Percentiles rank a stretch among this genome's conserved stretches.
Conservation (phyloP, 1,284 basidiomycete species). For the Phylloporus sp. region DNA sequence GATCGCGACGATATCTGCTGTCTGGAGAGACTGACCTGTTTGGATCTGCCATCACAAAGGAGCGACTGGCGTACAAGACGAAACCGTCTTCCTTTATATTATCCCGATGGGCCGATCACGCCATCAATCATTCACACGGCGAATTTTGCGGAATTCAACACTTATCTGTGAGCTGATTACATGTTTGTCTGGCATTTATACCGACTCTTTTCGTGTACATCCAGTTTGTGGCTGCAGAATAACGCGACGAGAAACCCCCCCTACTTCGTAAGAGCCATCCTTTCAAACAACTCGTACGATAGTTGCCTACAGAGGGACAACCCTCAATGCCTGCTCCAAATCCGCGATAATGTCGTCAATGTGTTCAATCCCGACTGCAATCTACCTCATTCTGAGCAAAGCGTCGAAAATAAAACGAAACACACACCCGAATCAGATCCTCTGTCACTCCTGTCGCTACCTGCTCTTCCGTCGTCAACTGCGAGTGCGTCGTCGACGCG, state of each 20-base stretch:
- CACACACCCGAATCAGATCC: constrained; percentile 78
- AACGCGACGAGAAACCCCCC: too few species aligned
- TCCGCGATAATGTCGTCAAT: constrained; percentile 86
- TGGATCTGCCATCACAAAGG: constrained; percentile 24
- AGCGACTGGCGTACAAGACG: neutral
- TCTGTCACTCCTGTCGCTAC: constrained; percentile 75
- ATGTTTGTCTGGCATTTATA: too few species aligned
- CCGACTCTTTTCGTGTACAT: too few species aligned
- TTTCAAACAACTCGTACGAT: too few species aligned
- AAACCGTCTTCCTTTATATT: constrained; percentile 2
- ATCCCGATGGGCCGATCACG: constrained; percentile 18
- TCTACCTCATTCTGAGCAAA: constrained; percentile 36
- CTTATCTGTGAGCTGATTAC: too few species aligned
- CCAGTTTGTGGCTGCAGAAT: too few species aligned
- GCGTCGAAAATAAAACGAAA: neutral
- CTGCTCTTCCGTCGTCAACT: constrained; percentile 76
- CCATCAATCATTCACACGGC: too few species aligned
- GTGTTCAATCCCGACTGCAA: constrained; percentile 76
- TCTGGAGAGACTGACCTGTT: constrained; percentile 22
- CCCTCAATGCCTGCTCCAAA: constrained; percentile 55
- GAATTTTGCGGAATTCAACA: too few species aligned
- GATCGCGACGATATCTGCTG: too few species aligned
- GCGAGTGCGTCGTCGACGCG: constrained; percentile 85
- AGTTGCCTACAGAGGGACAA: neutral
- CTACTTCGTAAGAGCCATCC: too few species aligned